Conservation (phyloP, 768 basidiomycete genomes). For the Phylloporus sp. region DNA sequence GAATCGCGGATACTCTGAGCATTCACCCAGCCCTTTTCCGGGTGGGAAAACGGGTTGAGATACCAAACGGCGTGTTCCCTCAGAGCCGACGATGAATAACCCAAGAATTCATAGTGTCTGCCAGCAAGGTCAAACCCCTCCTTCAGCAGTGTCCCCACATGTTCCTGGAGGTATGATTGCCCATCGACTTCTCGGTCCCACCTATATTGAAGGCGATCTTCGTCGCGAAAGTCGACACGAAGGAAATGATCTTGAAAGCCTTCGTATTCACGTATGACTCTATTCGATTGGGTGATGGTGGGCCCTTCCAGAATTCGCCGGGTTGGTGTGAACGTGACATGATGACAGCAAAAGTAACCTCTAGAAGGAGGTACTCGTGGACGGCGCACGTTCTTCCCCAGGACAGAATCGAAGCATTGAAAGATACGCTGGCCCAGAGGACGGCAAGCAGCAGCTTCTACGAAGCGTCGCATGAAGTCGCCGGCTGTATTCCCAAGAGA, state of each 20-base stretch:
- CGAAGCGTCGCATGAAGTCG: conserved; percentile 52
- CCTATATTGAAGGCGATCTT: conserved; percentile 68
- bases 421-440: conserved; percentile 39
- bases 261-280: conserved; percentile 65
- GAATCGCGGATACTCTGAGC: conserved; percentile 54
- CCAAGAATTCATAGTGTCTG: conserved; percentile 71
- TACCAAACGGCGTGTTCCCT: conserved; percentile 84
- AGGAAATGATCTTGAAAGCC: conserved; percentile 65
- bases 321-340: conserved; percentile 74
- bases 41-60: conserved; percentile 54
- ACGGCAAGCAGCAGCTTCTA: conserved; percentile 42
- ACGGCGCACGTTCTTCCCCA: conserved; percentile 14
- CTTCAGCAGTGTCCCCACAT: conserved; percentile 56
- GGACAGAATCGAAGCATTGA: conserved; percentile 44
- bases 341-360: conserved; percentile 60
- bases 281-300: conserved; percentile 69
- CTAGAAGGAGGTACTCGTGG: conserved; percentile 23
- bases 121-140: conserved; percentile 67
- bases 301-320: conserved; percentile 74
- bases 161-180: conserved; percentile 46
- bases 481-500: conserved; percentile 35
- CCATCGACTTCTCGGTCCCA: conserved; percentile 69
- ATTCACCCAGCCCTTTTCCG: conserved; percentile 40
- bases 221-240: conserved; percentile 81
- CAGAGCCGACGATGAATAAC: conserved; percentile 74